Conservation (phyloP, 1,284 basidiomycete species). For the Phenoliferia sp. region DNA sequence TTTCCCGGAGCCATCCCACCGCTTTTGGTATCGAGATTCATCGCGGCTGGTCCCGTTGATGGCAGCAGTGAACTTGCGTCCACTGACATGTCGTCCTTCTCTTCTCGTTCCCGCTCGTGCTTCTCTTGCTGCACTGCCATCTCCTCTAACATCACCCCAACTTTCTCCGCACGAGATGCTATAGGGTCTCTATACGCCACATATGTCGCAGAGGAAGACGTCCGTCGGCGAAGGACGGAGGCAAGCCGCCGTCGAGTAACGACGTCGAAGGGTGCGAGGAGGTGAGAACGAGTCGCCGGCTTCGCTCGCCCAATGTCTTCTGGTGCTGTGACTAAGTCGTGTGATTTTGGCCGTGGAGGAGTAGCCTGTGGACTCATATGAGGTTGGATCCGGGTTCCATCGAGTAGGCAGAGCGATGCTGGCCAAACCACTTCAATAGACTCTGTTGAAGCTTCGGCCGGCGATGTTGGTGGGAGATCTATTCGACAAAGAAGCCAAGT, state of each 20-base stretch:
- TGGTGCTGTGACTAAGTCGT: background rate
- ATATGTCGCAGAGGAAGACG: background rate
- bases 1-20: background rate
- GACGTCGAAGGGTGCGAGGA: background rate
- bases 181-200: conserved; percentile 7
- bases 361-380: conserved; percentile 1
- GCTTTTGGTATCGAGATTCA: background rate
- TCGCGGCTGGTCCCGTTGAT: background rate
- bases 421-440: conserved; percentile 24
- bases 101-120: background rate
- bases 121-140: conserved; percentile 6
- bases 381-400: conserved; percentile 11
- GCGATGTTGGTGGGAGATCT: background rate
- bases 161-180: conserved; percentile 7
- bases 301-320: background rate
- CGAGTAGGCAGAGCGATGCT: conserved; percentile 15
- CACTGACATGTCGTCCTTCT: conserved; percentile 6
- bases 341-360: background rate
- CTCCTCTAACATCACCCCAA: conserved; percentile 4
- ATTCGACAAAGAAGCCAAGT: conserved; percentile 21
- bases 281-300: background rate
- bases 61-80: background rate
- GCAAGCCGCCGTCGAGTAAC: background rate
- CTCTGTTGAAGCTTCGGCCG: background rate
- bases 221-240: background rate